Percentiles rank a stretch among this genome's conserved stretches.
These are phyloP conservation scores for Tulasnella sp. DNA, from an alignment of 768 basidiomycete genomes.

Conservation along the genomic window DNA sequence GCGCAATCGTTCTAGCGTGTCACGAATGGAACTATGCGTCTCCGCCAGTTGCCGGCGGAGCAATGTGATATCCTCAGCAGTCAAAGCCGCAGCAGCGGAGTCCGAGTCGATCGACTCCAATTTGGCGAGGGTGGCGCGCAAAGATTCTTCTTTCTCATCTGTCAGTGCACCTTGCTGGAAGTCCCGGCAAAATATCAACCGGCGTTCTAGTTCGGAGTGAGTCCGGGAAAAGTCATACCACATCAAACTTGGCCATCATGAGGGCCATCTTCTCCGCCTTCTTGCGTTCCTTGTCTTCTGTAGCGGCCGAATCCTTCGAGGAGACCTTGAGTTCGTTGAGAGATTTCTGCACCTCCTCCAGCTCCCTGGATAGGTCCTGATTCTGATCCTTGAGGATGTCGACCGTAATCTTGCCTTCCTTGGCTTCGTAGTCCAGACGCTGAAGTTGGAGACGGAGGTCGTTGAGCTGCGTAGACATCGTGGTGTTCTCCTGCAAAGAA, in stretches of 20 bases:
- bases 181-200: background rate
- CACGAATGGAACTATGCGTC: slow-evolving; percentile 74
- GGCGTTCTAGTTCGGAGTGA: background rate
- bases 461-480: slow-evolving; percentile 86
- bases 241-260: slow-evolving; percentile 94
- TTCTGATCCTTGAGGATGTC: slow-evolving; percentile 96
- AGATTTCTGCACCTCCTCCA: slow-evolving; percentile 81
- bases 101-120: slow-evolving; percentile 72
- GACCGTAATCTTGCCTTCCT: slow-evolving; percentile 84
- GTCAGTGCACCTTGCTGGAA: slow-evolving; percentile 61
- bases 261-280: slow-evolving; percentile 99
- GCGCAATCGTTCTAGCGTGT: slow-evolving; percentile 81
- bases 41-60: slow-evolving; percentile 84
- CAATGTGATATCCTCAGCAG: slow-evolving; percentile 68
- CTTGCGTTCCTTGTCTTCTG: slow-evolving; percentile 98
- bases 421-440: slow-evolving; percentile 89
- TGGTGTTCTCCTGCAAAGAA: slow-evolving; percentile 72
- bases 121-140: slow-evolving; percentile 75
- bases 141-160: slow-evolving; percentile 82
- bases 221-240: slow-evolving; percentile 47
- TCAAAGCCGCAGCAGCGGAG: slow-evolving; percentile 46
- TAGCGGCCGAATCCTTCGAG: slow-evolving; percentile 78
- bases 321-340: slow-evolving; percentile 68
- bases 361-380: slow-evolving; percentile 70
- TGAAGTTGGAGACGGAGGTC: slow-evolving; percentile 89